Percentiles rank a stretch among this genome's conserved stretches.
Evolutionary conservation across 1,284 basidiomycete genomes (phyloP).

Genomic region (Singerocomus rubriflavus): DNA sequence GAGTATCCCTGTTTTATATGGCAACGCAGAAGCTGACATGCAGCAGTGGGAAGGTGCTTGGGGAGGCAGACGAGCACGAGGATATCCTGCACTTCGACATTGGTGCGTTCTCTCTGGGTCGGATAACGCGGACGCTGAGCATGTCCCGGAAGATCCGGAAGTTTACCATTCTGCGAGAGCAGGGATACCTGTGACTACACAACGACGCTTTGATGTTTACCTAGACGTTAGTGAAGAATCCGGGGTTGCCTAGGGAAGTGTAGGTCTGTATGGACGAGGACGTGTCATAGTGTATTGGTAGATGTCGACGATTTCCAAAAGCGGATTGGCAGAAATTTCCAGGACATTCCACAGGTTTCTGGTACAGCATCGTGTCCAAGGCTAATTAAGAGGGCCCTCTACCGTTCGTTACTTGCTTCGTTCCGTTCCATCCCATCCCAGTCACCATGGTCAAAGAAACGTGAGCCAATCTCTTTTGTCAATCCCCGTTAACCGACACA

Average conservation of each 20-base stretch:
- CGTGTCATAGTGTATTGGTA: background rate
- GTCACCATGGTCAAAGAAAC: slow-evolving; percentile 66
- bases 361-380: slow-evolving; percentile 20
- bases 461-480: slow-evolving; percentile 37
- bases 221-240: slow-evolving; percentile 53
- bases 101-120: slow-evolving; percentile 49
- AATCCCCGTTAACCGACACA: slow-evolving; percentile 9
- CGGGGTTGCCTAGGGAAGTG: slow-evolving; percentile 1
- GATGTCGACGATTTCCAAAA: slow-evolving; percentile 23
- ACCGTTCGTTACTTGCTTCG: slow-evolving; percentile 17
- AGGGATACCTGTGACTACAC: slow-evolving; percentile 85
- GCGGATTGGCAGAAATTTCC: slow-evolving; percentile 34
- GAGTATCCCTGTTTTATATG: slow-evolving; percentile 28
- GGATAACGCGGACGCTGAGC: background rate
- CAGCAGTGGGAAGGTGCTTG: slow-evolving; percentile 74
- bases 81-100: slow-evolving; percentile 80
- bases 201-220: slow-evolving; percentile 92
- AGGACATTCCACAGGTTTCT: slow-evolving; percentile 38
- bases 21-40: slow-evolving; percentile 9
- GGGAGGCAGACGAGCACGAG: slow-evolving; percentile 78
- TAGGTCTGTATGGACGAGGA: background rate
- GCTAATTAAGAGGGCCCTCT: slow-evolving; percentile 21
- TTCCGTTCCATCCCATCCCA: slow-evolving; percentile 18
- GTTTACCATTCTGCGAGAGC: slow-evolving; percentile 66
- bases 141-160: slow-evolving; percentile 59